Base-by-base conservation (phyloP, 371 early-diverging fungal species). In the Mucor racemosus region DNA sequence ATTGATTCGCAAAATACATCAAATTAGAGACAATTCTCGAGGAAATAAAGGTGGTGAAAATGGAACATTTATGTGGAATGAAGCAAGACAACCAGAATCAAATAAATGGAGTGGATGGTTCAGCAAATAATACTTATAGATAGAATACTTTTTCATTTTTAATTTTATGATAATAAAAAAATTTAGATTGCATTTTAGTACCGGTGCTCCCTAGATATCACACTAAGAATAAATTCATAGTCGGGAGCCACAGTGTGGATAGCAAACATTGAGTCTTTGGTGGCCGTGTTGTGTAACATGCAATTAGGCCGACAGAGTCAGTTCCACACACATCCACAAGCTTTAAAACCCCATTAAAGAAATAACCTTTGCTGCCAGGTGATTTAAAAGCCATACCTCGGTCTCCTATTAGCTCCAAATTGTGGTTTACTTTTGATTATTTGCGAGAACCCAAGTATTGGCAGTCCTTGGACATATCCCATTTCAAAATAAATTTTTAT, bases 221-320 rank as follows among this genome's bases (percentile, higher is more conserved):
- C 41, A 48, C 60, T 46, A 40, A 19, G 26, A 40, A 58, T 53
- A 54, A 53, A 60, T 60, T n/a, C 38, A 55, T 40, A 36, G 48
- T 40, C 46, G 42, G 50, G 67, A 70, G 60, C 73, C 50, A 62
- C 70, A 67, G 73, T 67, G 73, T 76, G 73, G 72, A 76, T 54
- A 60, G 66, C 60, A 66, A 70, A 69, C 69, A 61, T 69, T 56
- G 21, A 55, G 58, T 77, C 74, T 77, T 66, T 69, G 77, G 72
- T 64, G 75, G 77, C 66, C 53, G 72, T 72, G 77, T 77, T 77
- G 75, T 68, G 66, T 63, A 70, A 57, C 58, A 68, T 66, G 70
- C 65, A 66, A 77, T 72, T 66, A 58, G 69, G 61, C 75, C 77
- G 77, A 77, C 75, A 77, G 75, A 74, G 68, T 60, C 77, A 67